Base-by-base conservation (phyloP, 108 stramenopile genomes). In the Cyclotella choctawhatcheeana region DNA sequence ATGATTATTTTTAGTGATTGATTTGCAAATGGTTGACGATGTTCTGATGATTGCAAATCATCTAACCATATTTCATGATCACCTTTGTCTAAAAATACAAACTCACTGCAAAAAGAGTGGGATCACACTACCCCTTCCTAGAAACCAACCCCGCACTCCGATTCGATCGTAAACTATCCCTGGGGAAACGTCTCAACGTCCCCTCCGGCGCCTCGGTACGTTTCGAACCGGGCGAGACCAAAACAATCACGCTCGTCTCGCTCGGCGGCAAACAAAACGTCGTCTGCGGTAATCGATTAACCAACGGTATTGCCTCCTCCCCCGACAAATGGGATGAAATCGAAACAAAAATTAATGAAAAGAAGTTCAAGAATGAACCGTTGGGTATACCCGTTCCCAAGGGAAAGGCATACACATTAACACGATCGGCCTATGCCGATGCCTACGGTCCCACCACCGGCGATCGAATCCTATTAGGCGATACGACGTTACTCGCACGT, bases 141-240 rank as follows among this genome's bases (percentile, higher is more conserved):
- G 94, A 99, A 85, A 94, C 97, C 67, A 99, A 99, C 76, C 82
- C 85, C 31, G 84, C 88, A 14, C 81, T 99, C 31, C 64, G 65
- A 20, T 99, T 99, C 74, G 97, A 98, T 74, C 93, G 98, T 3
- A 56, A 71, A n/a, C 67, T 73, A 14, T 79, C 93, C 52, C 88
- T 94, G 67, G 97, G 97, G 12, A 86, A 85, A 54, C 90, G 98
- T 6, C 79, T 99, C 8, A 97, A 98, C 84, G 89, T 99, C 18
- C 90, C 95, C 4, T 88, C 91, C 27, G 97, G 97, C 8, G 91
- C 96, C 18, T 87, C 92, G 24, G 96, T 99, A 1, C 91, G 98
- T 43, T 99, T 99, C 76, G 98, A 99, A 81, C 97, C 98, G 3
- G 97, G 97, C 2, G 97, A 99, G 64, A 82, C 88, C 76, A 97